phyloP scores from a whole-genome alignment of 306 rosid genomes.

The Parietaria judaica region DNA sequence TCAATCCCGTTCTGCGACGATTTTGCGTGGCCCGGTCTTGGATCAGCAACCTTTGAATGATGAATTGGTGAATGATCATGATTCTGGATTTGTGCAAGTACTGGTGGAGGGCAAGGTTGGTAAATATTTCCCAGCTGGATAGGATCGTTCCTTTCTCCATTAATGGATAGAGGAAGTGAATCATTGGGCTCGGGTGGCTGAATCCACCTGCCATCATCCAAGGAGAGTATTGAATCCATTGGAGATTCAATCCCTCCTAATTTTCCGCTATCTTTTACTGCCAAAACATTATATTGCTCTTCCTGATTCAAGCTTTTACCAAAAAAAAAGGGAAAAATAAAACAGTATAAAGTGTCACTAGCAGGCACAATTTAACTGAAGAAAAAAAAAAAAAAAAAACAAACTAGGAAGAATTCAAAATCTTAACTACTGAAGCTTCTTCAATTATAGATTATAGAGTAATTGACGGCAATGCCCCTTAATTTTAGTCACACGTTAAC shows the following conservation, averaged over 20 bases:
- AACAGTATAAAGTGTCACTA: slow-evolving; percentile 17
- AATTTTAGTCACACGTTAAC: too few species aligned
- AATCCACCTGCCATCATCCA: slow-evolving; percentile 79
- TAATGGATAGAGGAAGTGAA: slow-evolving; percentile 35
- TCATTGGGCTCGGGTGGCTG: slow-evolving; percentile 32
- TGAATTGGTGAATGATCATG: slow-evolving; percentile 45
- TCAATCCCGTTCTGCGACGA: slow-evolving; percentile 47
- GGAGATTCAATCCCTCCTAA: slow-evolving; percentile 43
- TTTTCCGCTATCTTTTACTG: slow-evolving; percentile 41
- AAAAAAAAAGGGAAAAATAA: slow-evolving; percentile 16
- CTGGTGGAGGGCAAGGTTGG: slow-evolving; percentile 91
- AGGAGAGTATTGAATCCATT: slow-evolving; percentile 80
- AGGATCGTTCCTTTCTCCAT: slow-evolving; percentile 53
- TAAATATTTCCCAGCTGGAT: slow-evolving; percentile 48
- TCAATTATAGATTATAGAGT: not conserved
- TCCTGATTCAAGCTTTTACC: slow-evolving; percentile 58
- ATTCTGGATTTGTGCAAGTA: slow-evolving; percentile 74
- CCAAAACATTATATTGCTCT: slow-evolving; percentile 61
- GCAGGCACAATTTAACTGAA: slow-evolving; percentile 19
- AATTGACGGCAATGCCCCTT: too few species aligned
- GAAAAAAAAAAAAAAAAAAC: slow-evolving; percentile 12
- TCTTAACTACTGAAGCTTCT: not conserved
- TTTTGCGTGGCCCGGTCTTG: slow-evolving; percentile 84
- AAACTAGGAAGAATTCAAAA: not conserved
- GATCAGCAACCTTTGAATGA: slow-evolving; percentile 95